These are phyloP conservation scores for Mollisiaceae sp. DNA, from an alignment of 2,329 filamentous ascomycete genomes.

Conservation along the genomic window DNA sequence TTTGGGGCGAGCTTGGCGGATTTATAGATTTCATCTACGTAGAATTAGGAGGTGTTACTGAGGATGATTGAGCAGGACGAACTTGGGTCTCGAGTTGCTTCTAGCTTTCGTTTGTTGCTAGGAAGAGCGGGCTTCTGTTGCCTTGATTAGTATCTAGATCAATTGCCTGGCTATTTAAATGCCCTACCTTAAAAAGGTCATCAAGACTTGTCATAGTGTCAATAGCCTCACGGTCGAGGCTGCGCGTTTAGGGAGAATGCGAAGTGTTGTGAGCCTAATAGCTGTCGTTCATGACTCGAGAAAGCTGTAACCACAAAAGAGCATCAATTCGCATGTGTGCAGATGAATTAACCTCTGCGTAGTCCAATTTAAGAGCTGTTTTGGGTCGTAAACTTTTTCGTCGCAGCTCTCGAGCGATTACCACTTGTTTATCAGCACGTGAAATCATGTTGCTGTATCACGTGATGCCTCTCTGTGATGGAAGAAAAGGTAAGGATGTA, in stretches of 20 bases:
- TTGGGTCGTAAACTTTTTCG: constrained; percentile 3
- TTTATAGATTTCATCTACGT: constrained; percentile 66
- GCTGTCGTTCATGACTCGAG: neutral
- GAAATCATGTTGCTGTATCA: neutral
- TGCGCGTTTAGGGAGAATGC: constrained; percentile 10
- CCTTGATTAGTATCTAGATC: constrained; percentile 16
- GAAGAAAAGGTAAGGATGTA: neutral
- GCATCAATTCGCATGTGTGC: neutral
- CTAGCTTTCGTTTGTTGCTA: constrained; percentile 66
- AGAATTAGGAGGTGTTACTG: constrained; percentile 21
- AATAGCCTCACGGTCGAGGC: constrained; percentile 15
- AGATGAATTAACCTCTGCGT: neutral
- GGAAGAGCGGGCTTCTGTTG: constrained; percentile 43
- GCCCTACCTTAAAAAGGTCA: constrained; percentile 39
- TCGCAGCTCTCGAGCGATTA: neutral
- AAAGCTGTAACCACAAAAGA: neutral
- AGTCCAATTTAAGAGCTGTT: neutral
- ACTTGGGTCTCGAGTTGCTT: constrained; percentile 67
- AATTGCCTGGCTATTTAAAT: neutral
- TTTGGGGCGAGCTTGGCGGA: constrained; percentile 58
- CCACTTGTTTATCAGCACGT: neutral
- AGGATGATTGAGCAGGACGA: constrained; percentile 39
- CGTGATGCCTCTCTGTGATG: neutral
- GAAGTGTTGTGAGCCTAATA: neutral
- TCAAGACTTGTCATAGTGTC: constrained; percentile 39